Conservation (phyloP, 495 filamentous ascomycete species). For the Talaromyces proteolyticus region DNA sequence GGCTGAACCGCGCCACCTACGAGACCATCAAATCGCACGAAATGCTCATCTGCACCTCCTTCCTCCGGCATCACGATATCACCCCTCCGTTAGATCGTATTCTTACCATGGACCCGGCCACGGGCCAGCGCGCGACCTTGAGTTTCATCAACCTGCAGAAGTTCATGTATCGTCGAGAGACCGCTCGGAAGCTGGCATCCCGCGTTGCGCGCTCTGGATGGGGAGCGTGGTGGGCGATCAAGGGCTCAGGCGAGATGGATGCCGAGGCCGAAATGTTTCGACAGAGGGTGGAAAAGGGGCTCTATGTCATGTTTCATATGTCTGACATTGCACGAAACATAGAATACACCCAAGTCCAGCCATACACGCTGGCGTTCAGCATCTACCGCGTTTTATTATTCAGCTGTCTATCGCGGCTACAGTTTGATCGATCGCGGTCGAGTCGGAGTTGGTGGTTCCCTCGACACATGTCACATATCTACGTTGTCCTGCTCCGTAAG, state of each 20-base stretch:
- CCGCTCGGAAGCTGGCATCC: slow-evolving; percentile 13
- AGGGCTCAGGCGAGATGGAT: slow-evolving; percentile 20
- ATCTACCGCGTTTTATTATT: background rate
- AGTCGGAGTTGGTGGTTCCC: slow-evolving; percentile 4
- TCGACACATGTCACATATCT: slow-evolving; percentile 13
- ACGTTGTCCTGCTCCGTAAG: slow-evolving; percentile 17
- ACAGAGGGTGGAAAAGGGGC: slow-evolving; percentile 18
- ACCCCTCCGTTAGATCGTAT: slow-evolving; percentile 15
- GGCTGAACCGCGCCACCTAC: slow-evolving; percentile 20
- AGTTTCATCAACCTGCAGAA: slow-evolving; percentile 17
- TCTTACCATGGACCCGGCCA: slow-evolving; percentile 17
- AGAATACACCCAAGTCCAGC: slow-evolving; percentile 9
- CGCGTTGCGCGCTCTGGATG: slow-evolving; percentile 22
- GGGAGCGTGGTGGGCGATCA: slow-evolving; percentile 18
- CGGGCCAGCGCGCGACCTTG: slow-evolving; percentile 13
- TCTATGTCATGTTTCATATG: slow-evolving; percentile 26
- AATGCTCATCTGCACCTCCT: slow-evolving; percentile 19
- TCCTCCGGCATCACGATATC: slow-evolving; percentile 18
- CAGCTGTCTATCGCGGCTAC: slow-evolving; percentile 1
- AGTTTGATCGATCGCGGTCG: background rate
- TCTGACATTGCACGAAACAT: slow-evolving; percentile 19
- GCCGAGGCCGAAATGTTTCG: slow-evolving; percentile 21
- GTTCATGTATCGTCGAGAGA: slow-evolving; percentile 17
- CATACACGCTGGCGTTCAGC: background rate
- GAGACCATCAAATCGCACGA: slow-evolving; percentile 21